phyloP scores from a whole-genome alignment of 306 rosid species.

The Ochetophila trinervis region DNA sequence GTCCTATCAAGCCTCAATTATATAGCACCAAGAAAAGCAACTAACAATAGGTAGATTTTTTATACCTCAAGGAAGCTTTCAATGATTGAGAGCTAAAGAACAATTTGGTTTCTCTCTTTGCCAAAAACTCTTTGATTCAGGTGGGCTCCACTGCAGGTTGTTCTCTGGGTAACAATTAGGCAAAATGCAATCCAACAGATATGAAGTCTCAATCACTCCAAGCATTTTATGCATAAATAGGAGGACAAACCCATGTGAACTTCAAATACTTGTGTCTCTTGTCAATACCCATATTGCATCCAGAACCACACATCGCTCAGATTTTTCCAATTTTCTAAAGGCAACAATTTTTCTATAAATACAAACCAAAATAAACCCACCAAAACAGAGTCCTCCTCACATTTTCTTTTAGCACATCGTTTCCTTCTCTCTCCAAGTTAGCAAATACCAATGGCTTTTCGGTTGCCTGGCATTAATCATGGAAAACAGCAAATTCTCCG shows the following conservation, averaged over 20 bases:
- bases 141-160: constrained; percentile 8
- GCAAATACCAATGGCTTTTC: constrained; percentile 32
- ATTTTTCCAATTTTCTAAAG: not conserved
- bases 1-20: too few relatives aligned
- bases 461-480: constrained; percentile 21
- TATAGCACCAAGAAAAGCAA: too few relatives aligned
- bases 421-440: too few relatives aligned
- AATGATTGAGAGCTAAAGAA: not conserved
- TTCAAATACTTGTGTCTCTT: constrained; percentile 17
- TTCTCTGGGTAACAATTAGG: constrained; percentile 3
- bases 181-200: constrained; percentile 4
- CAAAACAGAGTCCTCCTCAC: not conserved
- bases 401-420: not conserved
- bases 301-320: constrained; percentile 3
- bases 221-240: constrained; percentile 11
- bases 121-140: constrained; percentile 7
- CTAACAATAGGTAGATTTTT: not conserved
- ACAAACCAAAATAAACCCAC: not conserved
- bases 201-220: constrained; percentile 14
- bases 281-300: constrained; percentile 11
- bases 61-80: constrained; percentile 5
- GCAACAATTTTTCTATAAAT: constrained; percentile 21
- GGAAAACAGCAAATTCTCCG: not conserved
- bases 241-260: constrained; percentile 31
- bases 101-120: not conserved